Evolutionary conservation across 306 rosid genomes (phyloP).

Genomic region (Comarum palustre): DNA sequence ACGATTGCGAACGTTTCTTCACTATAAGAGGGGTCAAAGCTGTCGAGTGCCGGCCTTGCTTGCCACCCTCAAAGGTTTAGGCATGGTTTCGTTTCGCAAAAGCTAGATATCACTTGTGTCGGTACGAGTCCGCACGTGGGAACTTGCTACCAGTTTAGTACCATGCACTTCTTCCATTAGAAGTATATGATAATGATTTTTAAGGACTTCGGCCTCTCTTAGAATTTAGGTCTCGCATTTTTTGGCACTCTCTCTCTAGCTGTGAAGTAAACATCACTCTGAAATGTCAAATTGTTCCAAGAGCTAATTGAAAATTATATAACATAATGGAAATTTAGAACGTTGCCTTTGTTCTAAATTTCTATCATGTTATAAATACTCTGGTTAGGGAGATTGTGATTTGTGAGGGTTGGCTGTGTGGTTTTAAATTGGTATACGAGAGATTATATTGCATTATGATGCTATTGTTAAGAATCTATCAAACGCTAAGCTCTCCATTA

Average conservation of each 20-base stretch:
- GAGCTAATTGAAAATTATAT: background rate
- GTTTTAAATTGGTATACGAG: background rate
- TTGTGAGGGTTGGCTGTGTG: background rate
- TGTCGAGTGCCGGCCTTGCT: background rate
- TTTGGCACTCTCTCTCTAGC: slow-evolving; percentile 1
- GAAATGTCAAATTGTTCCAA: slow-evolving; percentile 4
- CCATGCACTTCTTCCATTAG: background rate
- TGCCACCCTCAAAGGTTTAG: background rate
- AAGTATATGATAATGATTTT: slow-evolving; percentile 9
- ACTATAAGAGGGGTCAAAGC: background rate
- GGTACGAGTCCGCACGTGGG: slow-evolving; percentile 16
- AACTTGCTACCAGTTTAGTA: background rate
- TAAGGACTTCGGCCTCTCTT: slow-evolving; percentile 6
- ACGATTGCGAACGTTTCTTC: background rate
- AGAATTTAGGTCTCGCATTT: background rate
- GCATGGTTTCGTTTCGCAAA: background rate
- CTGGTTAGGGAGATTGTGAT: slow-evolving; percentile 24
- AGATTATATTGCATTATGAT: slow-evolving; percentile 3
- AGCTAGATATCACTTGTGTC: background rate
- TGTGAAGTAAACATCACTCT: slow-evolving; percentile 22
- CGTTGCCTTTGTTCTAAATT: slow-evolving; percentile 16
- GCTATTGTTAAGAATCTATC: slow-evolving; percentile 19
- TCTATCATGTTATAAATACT: too few species aligned
- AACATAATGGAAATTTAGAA: background rate
- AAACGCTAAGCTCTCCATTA: slow-evolving; percentile 6